phyloP scores from a whole-genome alignment of 306 rosid species.

The Carpinus viminea region DNA sequence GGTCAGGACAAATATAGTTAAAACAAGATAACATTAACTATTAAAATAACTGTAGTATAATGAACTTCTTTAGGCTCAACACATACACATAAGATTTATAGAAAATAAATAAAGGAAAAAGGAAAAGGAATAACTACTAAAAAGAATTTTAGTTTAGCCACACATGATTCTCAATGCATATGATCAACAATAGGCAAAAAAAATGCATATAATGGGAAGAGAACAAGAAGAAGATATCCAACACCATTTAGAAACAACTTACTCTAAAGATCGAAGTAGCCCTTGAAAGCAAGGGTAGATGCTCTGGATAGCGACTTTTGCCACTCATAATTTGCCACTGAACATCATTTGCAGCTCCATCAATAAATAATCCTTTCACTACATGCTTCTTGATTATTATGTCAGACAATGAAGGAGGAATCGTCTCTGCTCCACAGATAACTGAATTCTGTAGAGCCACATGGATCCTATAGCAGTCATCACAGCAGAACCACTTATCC shows the following conservation, averaged over 20 bases:
- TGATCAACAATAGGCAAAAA: slow-evolving; percentile 1
- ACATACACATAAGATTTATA: not conserved
- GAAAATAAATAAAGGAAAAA: not conserved
- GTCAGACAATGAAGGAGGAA: slow-evolving; percentile 59
- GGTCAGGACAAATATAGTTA: slow-evolving; percentile 14
- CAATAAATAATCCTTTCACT: slow-evolving; percentile 62
- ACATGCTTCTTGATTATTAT: slow-evolving; percentile 65
- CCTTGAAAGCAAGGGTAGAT: slow-evolving; percentile 87
- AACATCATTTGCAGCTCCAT: slow-evolving; percentile 55
- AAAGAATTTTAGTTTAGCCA: not conserved
- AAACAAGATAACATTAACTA: not conserved
- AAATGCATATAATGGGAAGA: slow-evolving; percentile 5
- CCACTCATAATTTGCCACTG: slow-evolving; percentile 96
- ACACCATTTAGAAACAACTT: slow-evolving; percentile 33
- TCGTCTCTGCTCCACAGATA: slow-evolving; percentile 60
- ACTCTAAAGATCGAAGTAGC: slow-evolving; percentile 96
- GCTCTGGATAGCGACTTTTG: slow-evolving; percentile 86
- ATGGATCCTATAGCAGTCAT: slow-evolving; percentile 77
- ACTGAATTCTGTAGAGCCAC: slow-evolving; percentile 66
- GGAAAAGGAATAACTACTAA: slow-evolving; percentile 1
- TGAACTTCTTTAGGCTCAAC: slow-evolving; percentile 8
- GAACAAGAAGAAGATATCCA: not conserved
- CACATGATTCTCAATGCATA: not conserved
- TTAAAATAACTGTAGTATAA: slow-evolving; percentile 1
- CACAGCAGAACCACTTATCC: slow-evolving; percentile 98